Conservation (phyloP, 768 basidiomycete genomes). For the Amylocystis lapponica region DNA sequence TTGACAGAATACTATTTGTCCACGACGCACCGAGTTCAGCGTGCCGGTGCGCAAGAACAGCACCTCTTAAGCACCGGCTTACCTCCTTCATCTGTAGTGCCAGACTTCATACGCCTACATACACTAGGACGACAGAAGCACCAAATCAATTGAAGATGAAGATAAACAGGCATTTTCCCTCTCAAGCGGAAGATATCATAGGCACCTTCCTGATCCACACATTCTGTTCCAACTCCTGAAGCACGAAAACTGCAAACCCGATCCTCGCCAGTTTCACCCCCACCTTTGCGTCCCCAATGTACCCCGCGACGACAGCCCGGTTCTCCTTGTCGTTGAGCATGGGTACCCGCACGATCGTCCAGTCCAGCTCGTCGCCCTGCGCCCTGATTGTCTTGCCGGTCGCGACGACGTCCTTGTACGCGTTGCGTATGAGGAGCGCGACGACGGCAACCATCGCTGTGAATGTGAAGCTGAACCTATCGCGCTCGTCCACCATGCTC, state of each 20-base stretch:
- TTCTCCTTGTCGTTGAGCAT: slow-evolving; percentile 45
- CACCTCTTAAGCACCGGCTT: no score
- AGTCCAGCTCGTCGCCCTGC: slow-evolving; percentile 42
- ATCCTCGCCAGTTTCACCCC: slow-evolving; percentile 45
- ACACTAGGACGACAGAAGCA: no score
- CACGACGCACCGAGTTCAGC: no score
- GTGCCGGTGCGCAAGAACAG: no score
- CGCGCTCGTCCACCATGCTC: slow-evolving; percentile 55
- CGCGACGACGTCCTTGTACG: slow-evolving; percentile 66
- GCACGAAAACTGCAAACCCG: slow-evolving; percentile 55
- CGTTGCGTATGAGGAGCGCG: slow-evolving; percentile 40
- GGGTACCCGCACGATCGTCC: slow-evolving; percentile 70
- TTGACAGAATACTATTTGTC: no score
- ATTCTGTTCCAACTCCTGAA: slow-evolving; percentile 49
- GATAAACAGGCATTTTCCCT: no score
- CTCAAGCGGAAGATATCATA: slow-evolving; percentile 28
- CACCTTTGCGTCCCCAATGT: slow-evolving; percentile 58
- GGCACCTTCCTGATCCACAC: slow-evolving; percentile 53
- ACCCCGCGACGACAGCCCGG: slow-evolving; percentile 50
- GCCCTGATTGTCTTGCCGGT: slow-evolving; percentile 51
- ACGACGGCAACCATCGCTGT: slow-evolving; percentile 33
- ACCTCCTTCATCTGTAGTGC: no score
- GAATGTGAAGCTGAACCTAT: slow-evolving; percentile 47
- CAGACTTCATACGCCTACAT: no score
- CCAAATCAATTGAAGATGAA: no score